Base-by-base conservation (phyloP, 768 basidiomycete genomes). In the Kockovaella imperatae region DNA sequence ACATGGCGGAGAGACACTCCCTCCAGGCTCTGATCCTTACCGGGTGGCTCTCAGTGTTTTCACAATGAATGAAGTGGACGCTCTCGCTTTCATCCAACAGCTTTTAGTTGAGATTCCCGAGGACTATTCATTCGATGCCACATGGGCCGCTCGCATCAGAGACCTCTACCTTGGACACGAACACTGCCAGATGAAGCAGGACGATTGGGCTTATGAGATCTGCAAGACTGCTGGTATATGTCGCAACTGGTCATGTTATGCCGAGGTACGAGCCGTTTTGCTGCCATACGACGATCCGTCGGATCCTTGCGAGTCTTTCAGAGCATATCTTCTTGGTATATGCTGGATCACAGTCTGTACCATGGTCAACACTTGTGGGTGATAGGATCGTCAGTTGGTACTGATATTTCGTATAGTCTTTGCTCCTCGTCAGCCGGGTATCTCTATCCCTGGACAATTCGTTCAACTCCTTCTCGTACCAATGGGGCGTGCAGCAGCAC, bases 331-430 rank as follows among this genome's bases (percentile, higher is more conserved):
- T 21, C 38, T 40, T 10, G 38, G 38, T n/a, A 21, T 40, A 11
- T 40, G 11, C 20, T 40, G 38, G 38, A 21, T 40, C 20, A 13
- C 13, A 10, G 38, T 40, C 38, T 13, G 13, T 11, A 40, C 38
- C 11, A 10, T 40, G 38, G 20, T 40, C 38, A 40, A 40, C 38
- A 40, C 38, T 21, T 40, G 38, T 40, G 38, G 21, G 38, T 40
- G 11, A 13, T 13, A 40, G 11, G 11, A 13, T 21, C 11, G 11
- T 20, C 11, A 40, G 10, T 10, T 10, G 11, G 38, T 20, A 13
- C 13, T 13, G 11, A n/a, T n/a, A n/a, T n/a, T n/a, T 40, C n/a
- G n/a, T 21, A 10, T 20, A 40, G 38, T 40, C 38, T 40, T 40
- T 20, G 10, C 21, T 11, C 38, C 38, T 11, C 38, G 38, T 21